Evolutionary conservation across 1,139 yeast species (phyloP), one percentile per base, ranked within the genome.

Genomic region (Nadsonia commutata): DNA sequence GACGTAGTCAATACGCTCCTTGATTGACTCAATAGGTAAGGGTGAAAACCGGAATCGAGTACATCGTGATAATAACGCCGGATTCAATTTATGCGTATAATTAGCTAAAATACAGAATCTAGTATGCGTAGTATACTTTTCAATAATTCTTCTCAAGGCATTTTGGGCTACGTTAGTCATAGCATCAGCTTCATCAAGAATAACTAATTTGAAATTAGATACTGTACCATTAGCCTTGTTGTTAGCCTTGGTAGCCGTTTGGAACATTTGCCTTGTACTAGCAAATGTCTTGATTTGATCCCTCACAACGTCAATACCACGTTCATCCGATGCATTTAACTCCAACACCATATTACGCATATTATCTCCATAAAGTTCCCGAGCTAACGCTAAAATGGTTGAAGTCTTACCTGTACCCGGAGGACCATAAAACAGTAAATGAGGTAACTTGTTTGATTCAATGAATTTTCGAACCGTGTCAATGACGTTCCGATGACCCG

Each of bases 391-490:
- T 43, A 88, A 65, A 41, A 88, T 80, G 0, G 97, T 88, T 1
- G 96, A 85, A 0, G 97, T 88, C 56, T 88, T 88, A 48, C 97
- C 97, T 0, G 97, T 88, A 27, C 97, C 97, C 42, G 97, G 96
- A 5, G 97, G 96, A 0, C 97, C 97, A 58, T 88, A 88, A 63
- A 88, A 88, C 41, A 90, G 65, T 95, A 88, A 84, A 60, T 90
- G 97, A 2, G 98, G 98, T 42, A 90, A 68, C 54, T 76, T 75
- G 11, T 94, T 90, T 48, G 81, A 83, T 49, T 76, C 74, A 18
- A 88, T 88, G 60, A 93, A 88, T 59, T 78, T 80, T 40, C 86
- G 74, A 18, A 90, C 85, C 0, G 80, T 90, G 23, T 74, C 72
- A 17, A 90, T 86, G 36, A 86, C 84, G 45, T 83, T 93, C 43